Base-by-base conservation (phyloP, 2,329 filamentous ascomycete genomes). In the Botrytis pseudocinerea region DNA sequence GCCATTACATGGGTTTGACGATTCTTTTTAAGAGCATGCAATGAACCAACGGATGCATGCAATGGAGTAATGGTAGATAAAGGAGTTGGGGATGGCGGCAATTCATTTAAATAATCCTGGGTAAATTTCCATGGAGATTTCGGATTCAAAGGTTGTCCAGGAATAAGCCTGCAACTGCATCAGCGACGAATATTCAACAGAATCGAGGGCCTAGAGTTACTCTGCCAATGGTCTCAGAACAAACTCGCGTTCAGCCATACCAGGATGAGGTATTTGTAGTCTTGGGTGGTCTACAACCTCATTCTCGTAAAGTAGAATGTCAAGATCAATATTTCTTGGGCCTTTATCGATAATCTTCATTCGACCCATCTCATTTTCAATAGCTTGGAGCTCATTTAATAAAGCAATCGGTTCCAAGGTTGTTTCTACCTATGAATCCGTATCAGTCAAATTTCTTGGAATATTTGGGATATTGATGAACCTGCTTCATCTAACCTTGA, bases 181-280 rank as follows among this genome's bases (percentile, higher is more conserved):
- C 71, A 79, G 74, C 64, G 66, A 18, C 38, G 16, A 28, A 72
- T 61, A 69, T 44, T n/a, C 38, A 71, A 8, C 25, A 18, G 18
- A 18, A 64, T 5, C 28, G 5, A 12, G 28, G 7, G 40, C 12
- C 9, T 44, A 12, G 40, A 78, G 87, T 79, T 83, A 93, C 91
- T 97, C 92, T 80, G 91, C 91, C 28, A 98, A 85, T 38, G 96
- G 96, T 28, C 93, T 89, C 18, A 99, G 87, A 57, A 99, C 96
- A 81, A 99, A 99, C 82, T 97, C 95, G 69, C 96, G 88, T 82
- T 99, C 96, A 3, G 91, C 84, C 84, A 99, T 97, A 61, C 93
- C 86, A 46, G 89, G 85, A 81, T 99, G 96, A 18, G 96, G 96
- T 42, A 99, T 86, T 40, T 87, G 91, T n/a, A 99, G 88, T 32